Evolutionary conservation across 1,284 basidiomycete species (phyloP).

Genomic region (Cystobasidiaceae sp.): DNA sequence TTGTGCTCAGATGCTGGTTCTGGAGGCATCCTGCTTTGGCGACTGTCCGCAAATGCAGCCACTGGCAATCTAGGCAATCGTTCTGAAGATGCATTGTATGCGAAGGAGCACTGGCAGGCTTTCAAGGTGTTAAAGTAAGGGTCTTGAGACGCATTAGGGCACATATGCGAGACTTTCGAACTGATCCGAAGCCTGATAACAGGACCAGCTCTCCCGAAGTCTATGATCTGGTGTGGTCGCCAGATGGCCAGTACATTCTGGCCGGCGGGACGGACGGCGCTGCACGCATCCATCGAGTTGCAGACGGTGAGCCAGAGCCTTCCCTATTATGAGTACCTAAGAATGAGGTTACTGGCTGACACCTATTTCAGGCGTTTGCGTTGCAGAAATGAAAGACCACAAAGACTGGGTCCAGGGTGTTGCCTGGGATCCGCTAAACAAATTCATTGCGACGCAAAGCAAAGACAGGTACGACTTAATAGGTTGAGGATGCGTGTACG

Average conservation of each 20-base stretch:
- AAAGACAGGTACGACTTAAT: constrained; percentile 63
- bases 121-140: constrained; percentile 74
- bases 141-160: no score
- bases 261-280: constrained; percentile 95
- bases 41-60: constrained; percentile 68
- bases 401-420: constrained; percentile 93
- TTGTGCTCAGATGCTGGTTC: constrained; percentile 69
- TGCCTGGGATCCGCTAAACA: constrained; percentile 90
- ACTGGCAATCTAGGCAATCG: constrained; percentile 50
- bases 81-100: constrained; percentile 70
- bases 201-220: constrained; percentile 66
- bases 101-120: constrained; percentile 94
- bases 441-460: constrained; percentile 90
- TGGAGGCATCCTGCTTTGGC: constrained; percentile 78
- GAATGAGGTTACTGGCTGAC: neutral
- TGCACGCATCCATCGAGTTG: constrained; percentile 72
- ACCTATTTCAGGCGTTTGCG: constrained; percentile 60
- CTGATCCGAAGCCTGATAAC: neutral
- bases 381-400: constrained; percentile 81
- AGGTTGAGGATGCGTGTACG: constrained; percentile 47
- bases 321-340: neutral
- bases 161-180: neutral
- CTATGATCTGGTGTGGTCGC: constrained; percentile 89
- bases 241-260: constrained; percentile 85
- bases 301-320: constrained; percentile 56